Conservation (phyloP, 2,329 filamentous ascomycete genomes). For the Emmonsiellopsis sp. region DNA sequence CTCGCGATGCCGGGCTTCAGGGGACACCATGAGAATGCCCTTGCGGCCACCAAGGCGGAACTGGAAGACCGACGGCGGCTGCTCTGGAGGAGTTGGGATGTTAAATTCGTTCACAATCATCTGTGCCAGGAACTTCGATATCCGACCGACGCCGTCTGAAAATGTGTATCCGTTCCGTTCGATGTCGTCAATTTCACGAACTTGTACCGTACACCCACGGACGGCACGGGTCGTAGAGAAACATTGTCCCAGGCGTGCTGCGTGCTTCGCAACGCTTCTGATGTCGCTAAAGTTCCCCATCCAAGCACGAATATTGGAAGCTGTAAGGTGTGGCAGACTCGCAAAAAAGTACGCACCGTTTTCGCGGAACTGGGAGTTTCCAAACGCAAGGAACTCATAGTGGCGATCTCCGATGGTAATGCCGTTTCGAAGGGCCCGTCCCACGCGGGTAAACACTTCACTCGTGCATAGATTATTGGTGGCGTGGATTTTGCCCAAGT, state of each 20-base stretch:
- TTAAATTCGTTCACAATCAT: slow-evolving; percentile 65
- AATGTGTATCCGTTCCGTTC: slow-evolving; percentile 62
- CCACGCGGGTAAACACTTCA: slow-evolving; percentile 65
- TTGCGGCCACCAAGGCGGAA: slow-evolving; percentile 91
- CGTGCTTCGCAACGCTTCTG: slow-evolving; percentile 75
- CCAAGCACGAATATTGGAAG: slow-evolving; percentile 68
- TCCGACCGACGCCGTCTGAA: slow-evolving; percentile 86
- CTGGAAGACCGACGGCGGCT: slow-evolving; percentile 73
- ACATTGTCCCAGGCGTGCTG: slow-evolving; percentile 83
- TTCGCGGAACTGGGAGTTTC: slow-evolving; percentile 90
- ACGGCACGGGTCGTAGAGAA: slow-evolving; percentile 87
- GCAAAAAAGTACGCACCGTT: slow-evolving; percentile 91
- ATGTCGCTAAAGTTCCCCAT: slow-evolving; percentile 84
- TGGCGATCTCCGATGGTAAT: slow-evolving; percentile 72
- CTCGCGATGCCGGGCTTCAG: slow-evolving; percentile 55
- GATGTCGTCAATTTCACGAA: slow-evolving; percentile 60
- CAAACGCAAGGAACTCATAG: slow-evolving; percentile 87
- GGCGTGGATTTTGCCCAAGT: slow-evolving; percentile 52
- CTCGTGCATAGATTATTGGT: slow-evolving; percentile 50
- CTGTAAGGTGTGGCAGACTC: slow-evolving; percentile 55
- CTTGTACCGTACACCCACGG: slow-evolving; percentile 49
- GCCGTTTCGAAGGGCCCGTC: slow-evolving; percentile 63
- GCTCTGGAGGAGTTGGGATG: slow-evolving; percentile 43
- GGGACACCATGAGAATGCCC: slow-evolving; percentile 71
- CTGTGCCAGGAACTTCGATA: slow-evolving; percentile 68